Evolutionary conservation across 2,329 filamentous ascomycete genomes (phyloP), one percentile per base, ranked within the genome.

Genomic region (Colletotrichum tanaceti): DNA sequence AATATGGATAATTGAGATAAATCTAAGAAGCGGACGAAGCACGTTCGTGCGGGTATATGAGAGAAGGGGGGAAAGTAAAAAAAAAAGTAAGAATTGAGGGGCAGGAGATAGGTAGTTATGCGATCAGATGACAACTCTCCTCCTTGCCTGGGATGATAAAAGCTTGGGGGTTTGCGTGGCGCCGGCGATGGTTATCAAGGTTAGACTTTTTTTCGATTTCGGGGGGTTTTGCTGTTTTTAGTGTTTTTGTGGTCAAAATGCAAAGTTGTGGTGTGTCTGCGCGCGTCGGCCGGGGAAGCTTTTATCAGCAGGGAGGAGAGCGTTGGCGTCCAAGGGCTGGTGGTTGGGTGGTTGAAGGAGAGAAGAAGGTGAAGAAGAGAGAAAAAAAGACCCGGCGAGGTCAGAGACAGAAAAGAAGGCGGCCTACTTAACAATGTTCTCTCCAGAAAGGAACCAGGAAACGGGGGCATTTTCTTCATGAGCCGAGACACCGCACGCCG

Each of bases 261-360:
- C 4, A 43, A 43, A 35, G 24, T 41, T 18, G 22, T 52, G 22
- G 22, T 6, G 43, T 22, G 35, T 55, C 52, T 63, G 58, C 38
- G n/a, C 50, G 54, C 9, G 16, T 9, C n/a, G 35, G 59, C 59
- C 20, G 38, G 43, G 35, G 7, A 32, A 55, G 39, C 50, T 65
- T 66, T 66, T 66, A 66, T 65, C 62, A 61, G 50, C 62, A 69
- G 63, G 63, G 66, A 69, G 66, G 66, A 69, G 66, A 69, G 66
- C 54, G 65, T 18, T 24, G 44, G 28, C 28, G 38, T 58, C 44
- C 44, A 24, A 35, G 18, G 41, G 7, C 14, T 60, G 39, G 11
- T n/a, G 50, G 39, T 46, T 61, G 39, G 55, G 55, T 60, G 41
- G 59, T 58, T 65, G 60, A 63, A 41, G 41, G 55, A 60, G 44